A percentile compares a stretch with the other conserved stretches of the same genome.
Evolutionary conservation across 1,284 basidiomycete genomes (phyloP).

Genomic region (Stygiomarasmius scandens): DNA sequence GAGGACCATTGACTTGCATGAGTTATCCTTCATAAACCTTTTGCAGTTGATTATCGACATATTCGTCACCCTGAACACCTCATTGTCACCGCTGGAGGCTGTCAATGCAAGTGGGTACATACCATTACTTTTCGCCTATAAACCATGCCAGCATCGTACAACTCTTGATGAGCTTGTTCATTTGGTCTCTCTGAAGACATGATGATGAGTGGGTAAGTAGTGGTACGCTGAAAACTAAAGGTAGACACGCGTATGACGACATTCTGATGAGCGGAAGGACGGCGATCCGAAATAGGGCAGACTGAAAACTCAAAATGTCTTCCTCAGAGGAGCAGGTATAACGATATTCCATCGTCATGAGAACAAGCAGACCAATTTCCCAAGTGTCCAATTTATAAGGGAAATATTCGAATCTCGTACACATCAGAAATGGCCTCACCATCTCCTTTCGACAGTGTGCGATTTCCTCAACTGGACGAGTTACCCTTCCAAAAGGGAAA

Average conservation of each 20-base stretch:
- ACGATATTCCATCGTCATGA: neutral
- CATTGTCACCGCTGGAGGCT: neutral
- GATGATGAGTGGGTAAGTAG: too few species aligned
- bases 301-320: neutral
- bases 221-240: neutral
- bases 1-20: neutral
- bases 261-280: too few species aligned
- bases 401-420: neutral
- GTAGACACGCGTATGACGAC: neutral
- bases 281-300: neutral
- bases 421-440: neutral
- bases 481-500: neutral
- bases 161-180: slow-evolving; percentile 37
- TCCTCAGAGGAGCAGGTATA: neutral
- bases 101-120: slow-evolving; percentile 6
- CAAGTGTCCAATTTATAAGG: neutral
- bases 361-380: neutral
- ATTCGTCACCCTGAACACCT: slow-evolving; percentile 37
- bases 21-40: slow-evolving; percentile 24
- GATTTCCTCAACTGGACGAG: neutral
- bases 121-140: slow-evolving; percentile 44
- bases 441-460: neutral
- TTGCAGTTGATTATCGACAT: slow-evolving; percentile 41
- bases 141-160: slow-evolving; percentile 41
- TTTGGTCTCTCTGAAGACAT: slow-evolving; percentile 27